Evolutionary conservation across 345 rosid species (phyloP).

Genomic region (Euphorbia peplus): DNA sequence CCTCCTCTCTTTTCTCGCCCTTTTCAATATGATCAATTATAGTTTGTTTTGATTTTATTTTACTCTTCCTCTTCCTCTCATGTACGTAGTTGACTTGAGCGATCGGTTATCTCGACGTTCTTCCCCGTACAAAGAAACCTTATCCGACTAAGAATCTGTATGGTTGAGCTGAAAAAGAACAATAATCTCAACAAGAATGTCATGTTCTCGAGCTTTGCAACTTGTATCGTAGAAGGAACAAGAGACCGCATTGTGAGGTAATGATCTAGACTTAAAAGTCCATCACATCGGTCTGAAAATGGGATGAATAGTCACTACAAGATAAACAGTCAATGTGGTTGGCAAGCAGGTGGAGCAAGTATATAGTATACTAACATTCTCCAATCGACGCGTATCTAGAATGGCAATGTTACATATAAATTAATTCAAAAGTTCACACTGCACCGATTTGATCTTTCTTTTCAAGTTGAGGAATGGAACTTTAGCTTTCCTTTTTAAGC

Average conservation of each 20-base stretch:
- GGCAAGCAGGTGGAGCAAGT: neutral
- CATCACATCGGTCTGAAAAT: neutral
- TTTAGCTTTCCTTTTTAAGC: too few species aligned
- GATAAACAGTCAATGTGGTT: neutral
- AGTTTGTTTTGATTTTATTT: neutral
- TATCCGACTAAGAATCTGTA: neutral
- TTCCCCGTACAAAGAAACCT: neutral
- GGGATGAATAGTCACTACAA: too few species aligned
- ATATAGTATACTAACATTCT: too few species aligned
- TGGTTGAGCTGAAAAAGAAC: neutral
- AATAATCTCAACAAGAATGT: neutral
- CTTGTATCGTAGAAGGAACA: neutral
- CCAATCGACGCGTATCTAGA: too few species aligned
- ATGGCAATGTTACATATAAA: too few species aligned
- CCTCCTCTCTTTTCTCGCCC: neutral
- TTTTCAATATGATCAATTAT: neutral
- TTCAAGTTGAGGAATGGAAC: too few species aligned
- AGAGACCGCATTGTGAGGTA: neutral
- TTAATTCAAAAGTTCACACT: too few species aligned
- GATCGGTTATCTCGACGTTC: neutral
- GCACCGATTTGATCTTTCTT: too few species aligned
- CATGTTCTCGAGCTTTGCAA: neutral
- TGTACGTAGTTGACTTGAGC: neutral
- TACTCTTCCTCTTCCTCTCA: too few species aligned
- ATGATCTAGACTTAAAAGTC: neutral